Percentiles rank a stretch among this genome's conserved stretches.
These are phyloP conservation scores for Selenicereus undatus DNA, from an alignment of 148 eudicot species.

Conservation along the genomic window DNA sequence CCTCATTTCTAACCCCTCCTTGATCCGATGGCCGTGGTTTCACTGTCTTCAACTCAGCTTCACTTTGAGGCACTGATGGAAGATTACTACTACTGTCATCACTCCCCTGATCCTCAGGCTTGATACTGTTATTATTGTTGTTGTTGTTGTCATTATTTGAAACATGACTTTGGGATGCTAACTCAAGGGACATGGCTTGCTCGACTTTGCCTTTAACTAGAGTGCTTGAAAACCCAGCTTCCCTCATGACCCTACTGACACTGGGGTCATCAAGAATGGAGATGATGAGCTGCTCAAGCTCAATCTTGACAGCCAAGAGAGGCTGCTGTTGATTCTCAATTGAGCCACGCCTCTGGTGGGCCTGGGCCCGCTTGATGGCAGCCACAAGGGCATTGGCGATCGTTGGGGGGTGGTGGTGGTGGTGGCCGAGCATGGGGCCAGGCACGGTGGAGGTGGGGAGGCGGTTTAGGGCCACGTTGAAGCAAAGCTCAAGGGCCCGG, in stretches of 20 bases:
- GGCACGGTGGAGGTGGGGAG: constrained; percentile 50
- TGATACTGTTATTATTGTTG: not conserved
- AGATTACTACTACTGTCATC: too few relatives aligned
- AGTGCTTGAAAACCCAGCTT: constrained; percentile 84
- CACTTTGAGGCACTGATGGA: not conserved
- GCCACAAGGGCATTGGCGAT: constrained; percentile 80
- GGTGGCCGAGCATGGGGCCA: constrained; percentile 46
- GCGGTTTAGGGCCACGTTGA: constrained; percentile 92
- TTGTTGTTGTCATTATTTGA: not conserved
- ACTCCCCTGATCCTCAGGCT: constrained; percentile 13
- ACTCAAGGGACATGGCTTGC: constrained; percentile 46
- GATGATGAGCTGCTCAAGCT: constrained; percentile 76
- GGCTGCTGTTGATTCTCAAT: constrained; percentile 78
- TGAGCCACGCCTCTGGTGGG: constrained; percentile 80
- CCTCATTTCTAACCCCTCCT: constrained; percentile 32
- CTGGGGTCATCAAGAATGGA: constrained; percentile 93
- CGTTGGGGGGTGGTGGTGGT: constrained; percentile 44
- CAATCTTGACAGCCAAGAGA: constrained; percentile 62
- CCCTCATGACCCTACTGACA: constrained; percentile 87
- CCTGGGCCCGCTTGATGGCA: constrained; percentile 84
- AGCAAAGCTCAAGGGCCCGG: constrained; percentile 87
- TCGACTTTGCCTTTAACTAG: constrained; percentile 74
- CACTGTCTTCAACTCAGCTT: not conserved
- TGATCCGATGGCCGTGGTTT: constrained; percentile 19
- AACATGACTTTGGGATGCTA: constrained; percentile 26